Base-by-base conservation (phyloP, 1,284 basidiomycete genomes). In the Austroboletus novae-zelandiae region DNA sequence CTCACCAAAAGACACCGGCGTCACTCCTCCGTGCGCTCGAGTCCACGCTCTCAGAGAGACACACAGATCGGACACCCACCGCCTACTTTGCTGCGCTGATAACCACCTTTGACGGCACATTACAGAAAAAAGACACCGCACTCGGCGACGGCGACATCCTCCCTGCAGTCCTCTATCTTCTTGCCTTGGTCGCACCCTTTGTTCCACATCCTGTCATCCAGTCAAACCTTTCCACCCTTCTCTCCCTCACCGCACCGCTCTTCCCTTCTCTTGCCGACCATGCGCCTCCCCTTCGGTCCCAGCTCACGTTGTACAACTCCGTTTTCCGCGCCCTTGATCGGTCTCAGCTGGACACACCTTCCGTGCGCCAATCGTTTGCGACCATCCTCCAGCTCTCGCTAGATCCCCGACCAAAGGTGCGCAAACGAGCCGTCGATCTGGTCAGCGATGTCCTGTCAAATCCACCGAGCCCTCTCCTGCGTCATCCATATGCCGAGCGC, bases 391-490 rank as follows among this genome's bases (percentile, higher is more conserved):
- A 90, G 53, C 74, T 98, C 45, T 88, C 84, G 59, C 75, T 94
- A 45, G 96, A 99, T 73, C 80, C 86, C 2, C 77, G 96, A 41
- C 96, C 97, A 34, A 98, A 99, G 74, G 93, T 99, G 43, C 84
- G 97, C 51, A 94, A 86, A 70, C 83, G 87, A 57, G 94, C 96
- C 9, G 88, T 89, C 50, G 94, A 98, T 60, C 81, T 91, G 20
- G 79, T 99, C 37, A 79, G 79, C 56, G 86, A 91, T 57, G 77
- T 94, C 5, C 76, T 95, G 27, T 74, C 77, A 6, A 77, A 78
- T 13, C 91, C 94, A 14, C 88, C 92, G 1, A 75, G 84, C 6
- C 94, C 94, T 0, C 75, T 89, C 39, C 58, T 81, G 5, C 73
- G 79, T 9, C 96, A 98, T 73, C 94, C 96, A 0, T 99, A 96